Conservation (phyloP, 352 stramenopile species). For the Blastocystis sp. region DNA sequence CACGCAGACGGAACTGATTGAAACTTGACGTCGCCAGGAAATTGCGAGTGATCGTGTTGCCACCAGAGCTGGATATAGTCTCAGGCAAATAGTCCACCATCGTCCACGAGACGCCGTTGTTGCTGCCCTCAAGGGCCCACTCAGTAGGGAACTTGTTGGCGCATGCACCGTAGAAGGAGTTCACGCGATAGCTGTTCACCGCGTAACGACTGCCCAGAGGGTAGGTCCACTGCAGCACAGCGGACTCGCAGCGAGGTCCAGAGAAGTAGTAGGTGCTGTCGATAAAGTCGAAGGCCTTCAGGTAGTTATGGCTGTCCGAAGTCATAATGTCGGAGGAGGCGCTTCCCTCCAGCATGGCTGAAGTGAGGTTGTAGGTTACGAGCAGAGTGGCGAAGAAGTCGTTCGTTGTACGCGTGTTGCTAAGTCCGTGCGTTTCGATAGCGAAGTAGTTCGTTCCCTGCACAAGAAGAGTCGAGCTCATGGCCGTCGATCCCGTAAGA, state of each 20-base stretch:
- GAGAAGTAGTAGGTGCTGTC: conserved; percentile 2
- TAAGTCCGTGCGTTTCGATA: conserved; percentile 13
- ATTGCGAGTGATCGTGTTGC: neutral
- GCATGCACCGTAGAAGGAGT: conserved; percentile 19
- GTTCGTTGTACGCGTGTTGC: neutral
- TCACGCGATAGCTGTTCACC: conserved; percentile 21
- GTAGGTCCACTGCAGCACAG: conserved; percentile 54
- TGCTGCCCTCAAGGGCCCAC: conserved; percentile 46
- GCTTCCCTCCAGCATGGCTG: conserved; percentile 15
- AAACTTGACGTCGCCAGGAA: conserved; percentile 19
- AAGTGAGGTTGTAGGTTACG: conserved; percentile 6
- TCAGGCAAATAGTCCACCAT: conserved; percentile 51
- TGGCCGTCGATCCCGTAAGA: neutral
- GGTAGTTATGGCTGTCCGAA: neutral
- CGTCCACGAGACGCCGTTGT: conserved; percentile 32
- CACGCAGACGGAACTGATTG: conserved; percentile 55
- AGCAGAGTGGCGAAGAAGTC: conserved; percentile 18
- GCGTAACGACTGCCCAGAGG: conserved; percentile 36
- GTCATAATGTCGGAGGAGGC: conserved; percentile 39
- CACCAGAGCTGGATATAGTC: neutral
- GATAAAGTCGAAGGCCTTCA: conserved; percentile 58
- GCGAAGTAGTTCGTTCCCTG: conserved; percentile 20
- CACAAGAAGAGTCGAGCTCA: neutral
- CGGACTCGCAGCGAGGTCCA: conserved; percentile 38
- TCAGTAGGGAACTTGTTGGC: conserved; percentile 1